These are phyloP conservation scores for Penicillium roqueforti DNA, from an alignment of 495 filamentous ascomycete genomes.

Conservation along the genomic window DNA sequence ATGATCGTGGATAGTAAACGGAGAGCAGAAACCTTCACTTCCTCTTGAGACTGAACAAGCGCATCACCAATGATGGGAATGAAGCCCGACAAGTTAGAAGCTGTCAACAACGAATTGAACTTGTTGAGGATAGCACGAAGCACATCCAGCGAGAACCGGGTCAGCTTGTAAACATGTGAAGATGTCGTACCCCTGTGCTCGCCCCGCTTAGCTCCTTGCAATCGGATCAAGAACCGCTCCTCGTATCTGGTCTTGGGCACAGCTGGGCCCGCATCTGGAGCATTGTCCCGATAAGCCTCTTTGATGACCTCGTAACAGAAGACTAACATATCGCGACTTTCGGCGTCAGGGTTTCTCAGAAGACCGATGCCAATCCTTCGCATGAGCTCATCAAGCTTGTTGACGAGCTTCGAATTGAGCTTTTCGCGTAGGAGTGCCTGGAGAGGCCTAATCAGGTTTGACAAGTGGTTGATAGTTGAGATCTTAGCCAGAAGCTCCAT, in stretches of 20 bases:
- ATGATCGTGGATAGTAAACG: constrained; percentile 79
- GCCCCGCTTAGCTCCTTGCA: constrained; percentile 66
- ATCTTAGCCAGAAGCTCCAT: constrained; percentile 88
- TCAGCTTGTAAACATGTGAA: constrained; percentile 76
- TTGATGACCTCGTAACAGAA: constrained; percentile 94
- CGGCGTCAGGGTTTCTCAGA: constrained; percentile 68
- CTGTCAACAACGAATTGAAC: constrained; percentile 70
- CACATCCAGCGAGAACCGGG: constrained; percentile 81
- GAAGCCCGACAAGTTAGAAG: constrained; percentile 75
- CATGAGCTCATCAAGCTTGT: constrained; percentile 87
- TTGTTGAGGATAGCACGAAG: constrained; percentile 77
- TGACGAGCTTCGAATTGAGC: constrained; percentile 69
- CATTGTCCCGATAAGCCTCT: constrained; percentile 64
- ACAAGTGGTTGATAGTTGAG: constrained; percentile 68
- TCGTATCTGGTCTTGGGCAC: constrained; percentile 54
- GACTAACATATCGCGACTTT: constrained; percentile 71
- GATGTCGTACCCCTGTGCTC: constrained; percentile 59
- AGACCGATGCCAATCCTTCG: constrained; percentile 79
- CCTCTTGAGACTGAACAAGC: constrained; percentile 75
- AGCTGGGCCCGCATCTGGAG: constrained; percentile 24
- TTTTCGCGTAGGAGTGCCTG: constrained; percentile 75
- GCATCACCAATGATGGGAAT: constrained; percentile 85
- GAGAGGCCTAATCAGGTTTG: constrained; percentile 69
- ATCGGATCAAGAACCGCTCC: constrained; percentile 69
- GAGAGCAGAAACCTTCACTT: constrained; percentile 81